These are phyloP conservation scores for Xylaria arbuscula DNA, from an alignment of 2,329 filamentous ascomycete species.

Conservation along the genomic window DNA sequence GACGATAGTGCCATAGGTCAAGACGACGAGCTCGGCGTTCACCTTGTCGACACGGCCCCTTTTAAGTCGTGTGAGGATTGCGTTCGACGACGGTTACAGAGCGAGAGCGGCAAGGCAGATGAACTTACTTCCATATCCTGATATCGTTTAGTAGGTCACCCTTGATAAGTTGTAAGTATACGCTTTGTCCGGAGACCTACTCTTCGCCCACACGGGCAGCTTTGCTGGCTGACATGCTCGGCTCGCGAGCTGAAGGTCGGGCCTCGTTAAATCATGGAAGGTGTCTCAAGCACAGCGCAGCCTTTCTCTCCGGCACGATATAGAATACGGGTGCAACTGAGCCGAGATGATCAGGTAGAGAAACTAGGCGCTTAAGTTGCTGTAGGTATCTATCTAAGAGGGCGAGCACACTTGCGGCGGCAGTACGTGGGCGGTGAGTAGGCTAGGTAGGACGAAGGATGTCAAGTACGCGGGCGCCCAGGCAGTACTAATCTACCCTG, in stretches of 20 bases:
- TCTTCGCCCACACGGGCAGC: slow-evolving; percentile 71
- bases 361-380: background rate
- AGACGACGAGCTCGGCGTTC: slow-evolving; percentile 94
- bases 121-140: slow-evolving; percentile 91
- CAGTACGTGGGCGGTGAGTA: slow-evolving; percentile 37
- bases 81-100: slow-evolving; percentile 11
- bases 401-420: slow-evolving; percentile 4
- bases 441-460: background rate
- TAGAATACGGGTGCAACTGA: background rate
- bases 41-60: slow-evolving; percentile 97
- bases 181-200: slow-evolving; percentile 55
- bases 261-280: slow-evolving; percentile 44
- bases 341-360: slow-evolving; percentile 1
- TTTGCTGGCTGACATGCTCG: slow-evolving; percentile 68
- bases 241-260: slow-evolving; percentile 43
- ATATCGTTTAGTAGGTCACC: slow-evolving; percentile 37
- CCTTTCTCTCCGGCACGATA: slow-evolving; percentile 3
- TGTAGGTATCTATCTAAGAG: background rate
- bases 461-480: too few species aligned
- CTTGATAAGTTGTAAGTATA: slow-evolving; percentile 13
- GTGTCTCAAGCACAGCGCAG: slow-evolving; percentile 2
- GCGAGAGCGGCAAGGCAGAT: slow-evolving; percentile 1
- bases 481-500: background rate
- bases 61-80: slow-evolving; percentile 39
- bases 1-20: slow-evolving; percentile 98